Conservation (phyloP, 106 monocot species). For the Iris macrosiphon region DNA sequence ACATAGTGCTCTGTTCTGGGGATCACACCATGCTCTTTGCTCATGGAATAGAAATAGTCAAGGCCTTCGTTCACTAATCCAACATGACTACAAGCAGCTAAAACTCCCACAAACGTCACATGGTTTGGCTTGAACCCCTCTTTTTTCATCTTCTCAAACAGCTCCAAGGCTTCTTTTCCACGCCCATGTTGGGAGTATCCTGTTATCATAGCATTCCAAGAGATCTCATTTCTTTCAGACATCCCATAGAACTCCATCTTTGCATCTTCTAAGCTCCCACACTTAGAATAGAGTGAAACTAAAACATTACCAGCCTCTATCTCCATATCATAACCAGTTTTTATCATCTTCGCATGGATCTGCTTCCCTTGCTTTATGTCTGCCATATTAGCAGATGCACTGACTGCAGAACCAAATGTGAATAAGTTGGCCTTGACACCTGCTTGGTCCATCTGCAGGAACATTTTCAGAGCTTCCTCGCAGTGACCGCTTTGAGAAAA, state of each 20-base stretch:
- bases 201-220: constrained; percentile 90
- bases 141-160: constrained; percentile 67
- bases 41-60: constrained; percentile 61
- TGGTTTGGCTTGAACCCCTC: constrained; percentile 46
- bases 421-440: constrained; percentile 45
- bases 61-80: constrained; percentile 67
- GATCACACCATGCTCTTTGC: constrained; percentile 25
- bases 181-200: constrained; percentile 74
- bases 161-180: constrained; percentile 47
- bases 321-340: constrained; percentile 53
- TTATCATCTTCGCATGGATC: constrained; percentile 71
- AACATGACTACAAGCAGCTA: constrained; percentile 83
- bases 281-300: constrained; percentile 79
- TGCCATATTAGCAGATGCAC: constrained; percentile 68
- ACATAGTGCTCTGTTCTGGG: constrained; percentile 68
- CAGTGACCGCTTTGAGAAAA: constrained; percentile 67
- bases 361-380: constrained; percentile 66
- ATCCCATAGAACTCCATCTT: constrained; percentile 37
- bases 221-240: constrained; percentile 52
- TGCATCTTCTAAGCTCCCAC: constrained; percentile 69
- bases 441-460: constrained; percentile 41
- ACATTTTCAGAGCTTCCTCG: constrained; percentile 65
- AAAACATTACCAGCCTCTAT: constrained; percentile 60
- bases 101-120: constrained; percentile 69
- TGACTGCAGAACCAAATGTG: constrained; percentile 62